phyloP scores from a whole-genome alignment of 2,329 filamentous ascomycete genomes.

The Aspergillus proliferans region DNA sequence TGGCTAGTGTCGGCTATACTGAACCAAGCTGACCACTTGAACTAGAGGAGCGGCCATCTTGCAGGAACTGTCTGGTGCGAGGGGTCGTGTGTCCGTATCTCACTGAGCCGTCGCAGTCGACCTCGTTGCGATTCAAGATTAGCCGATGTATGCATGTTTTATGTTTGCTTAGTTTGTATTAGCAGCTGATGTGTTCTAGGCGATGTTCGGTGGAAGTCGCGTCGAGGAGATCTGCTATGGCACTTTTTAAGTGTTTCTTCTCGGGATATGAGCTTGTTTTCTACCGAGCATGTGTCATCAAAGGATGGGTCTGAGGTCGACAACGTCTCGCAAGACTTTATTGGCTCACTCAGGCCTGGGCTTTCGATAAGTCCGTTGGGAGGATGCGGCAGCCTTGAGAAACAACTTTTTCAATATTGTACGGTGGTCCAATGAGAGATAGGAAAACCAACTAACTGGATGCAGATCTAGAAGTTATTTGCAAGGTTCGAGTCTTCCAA shows the following conservation, averaged over 20 bases:
- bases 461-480: neutral
- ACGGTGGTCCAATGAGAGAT: neutral
- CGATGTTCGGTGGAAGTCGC: neutral
- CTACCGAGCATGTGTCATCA: neutral
- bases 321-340: too few species aligned
- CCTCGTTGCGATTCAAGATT: neutral
- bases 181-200: neutral
- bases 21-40: neutral
- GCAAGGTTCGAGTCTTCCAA: neutral
- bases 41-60: neutral
- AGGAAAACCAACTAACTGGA: neutral
- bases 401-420: neutral
- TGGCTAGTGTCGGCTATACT: too few species aligned
- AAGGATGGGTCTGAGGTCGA: neutral
- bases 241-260: neutral
- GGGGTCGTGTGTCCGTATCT: neutral
- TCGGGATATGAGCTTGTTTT: neutral
- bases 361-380: neutral
- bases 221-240: neutral
- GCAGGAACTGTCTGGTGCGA: neutral
- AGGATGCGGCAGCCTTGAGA: neutral
- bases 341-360: neutral
- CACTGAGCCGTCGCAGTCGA: neutral
- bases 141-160: neutral
- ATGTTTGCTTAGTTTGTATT: neutral